Base-by-base conservation (phyloP, 768 basidiomycete genomes). In the Termitomyces sp. region DNA sequence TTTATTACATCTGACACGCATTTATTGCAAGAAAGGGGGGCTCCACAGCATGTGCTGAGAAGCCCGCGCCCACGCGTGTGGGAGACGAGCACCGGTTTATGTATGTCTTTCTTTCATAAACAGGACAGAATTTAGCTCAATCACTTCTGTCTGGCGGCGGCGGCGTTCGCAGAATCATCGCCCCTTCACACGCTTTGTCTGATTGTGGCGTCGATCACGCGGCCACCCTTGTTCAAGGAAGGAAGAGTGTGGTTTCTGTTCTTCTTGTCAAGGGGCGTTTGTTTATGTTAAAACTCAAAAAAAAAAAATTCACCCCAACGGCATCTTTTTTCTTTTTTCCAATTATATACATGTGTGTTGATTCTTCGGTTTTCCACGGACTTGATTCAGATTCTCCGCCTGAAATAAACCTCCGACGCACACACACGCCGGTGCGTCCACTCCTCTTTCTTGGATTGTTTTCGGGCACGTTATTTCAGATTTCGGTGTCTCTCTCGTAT, bases 131-230 rank as follows among this genome's bases (percentile, higher is more conserved):
- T 28, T 7, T 52, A 52, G 7, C 36, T 51, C 50, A 10, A 38
- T 51, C 50, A 51, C 20, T 18, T 16, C 18, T 18, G n/a, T 41
- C 49, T 52, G 16, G 22, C 43, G 33, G 43, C 49, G 43, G 33
- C 50, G 30, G n/a, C 16, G 5, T 7, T 38, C 13, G 14, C 51
- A 32, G 30, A 30, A 30, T 7, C 30, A 6, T 30, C 30, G 5
- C 30, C 30, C 48, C n/a, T n/a, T 59, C 53, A 41, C 58, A 59
- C 58, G 33, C 52, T 7, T 40, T 59, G 58, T 59, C 58, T 55
- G 1, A 36, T 20, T 59, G 58, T 59, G 58, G 58, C 58, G 58
- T 59, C 33, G 18, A 48, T 58, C 57, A 59, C 50, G 32, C 50
- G 56, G 56, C 24, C 10, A 35, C 53, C 14, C 11, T 52, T 24